phyloP scores from a whole-genome alignment of 2,329 filamentous ascomycete species.

The Coleophoma crateriformis region DNA sequence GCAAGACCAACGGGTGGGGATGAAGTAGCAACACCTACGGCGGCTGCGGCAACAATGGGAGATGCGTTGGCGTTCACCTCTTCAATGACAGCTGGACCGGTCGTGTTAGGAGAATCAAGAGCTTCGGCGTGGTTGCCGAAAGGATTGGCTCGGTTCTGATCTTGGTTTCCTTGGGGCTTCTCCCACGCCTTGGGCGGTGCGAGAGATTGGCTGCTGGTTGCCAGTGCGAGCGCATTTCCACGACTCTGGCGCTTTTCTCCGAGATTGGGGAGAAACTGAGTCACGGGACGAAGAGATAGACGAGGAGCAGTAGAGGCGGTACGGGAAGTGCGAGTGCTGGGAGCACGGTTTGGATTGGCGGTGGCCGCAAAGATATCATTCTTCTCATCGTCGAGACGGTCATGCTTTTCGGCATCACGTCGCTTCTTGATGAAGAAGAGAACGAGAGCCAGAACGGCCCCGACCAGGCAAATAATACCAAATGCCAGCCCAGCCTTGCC shows the following conservation, averaged over 20 bases:
- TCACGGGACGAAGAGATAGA: constrained; percentile 77
- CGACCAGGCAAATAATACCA: constrained; percentile 67
- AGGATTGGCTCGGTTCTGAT: constrained; percentile 58
- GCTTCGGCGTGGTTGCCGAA: constrained; percentile 60
- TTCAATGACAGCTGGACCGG: constrained; percentile 34
- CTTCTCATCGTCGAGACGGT: constrained; percentile 61
- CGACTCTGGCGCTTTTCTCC: constrained; percentile 45
- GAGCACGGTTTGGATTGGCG: constrained; percentile 7
- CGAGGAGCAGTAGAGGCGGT: constrained; percentile 58
- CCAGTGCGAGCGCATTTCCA: constrained; percentile 33
- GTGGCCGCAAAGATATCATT: constrained; percentile 28
- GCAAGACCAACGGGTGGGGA: constrained; percentile 26
- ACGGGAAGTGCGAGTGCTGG: constrained; percentile 12
- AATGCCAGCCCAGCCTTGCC: constrained; percentile 75
- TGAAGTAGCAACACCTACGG: constrained; percentile 13
- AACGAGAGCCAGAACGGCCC: constrained; percentile 59
- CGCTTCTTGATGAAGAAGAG: constrained; percentile 67
- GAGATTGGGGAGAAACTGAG: constrained; percentile 73
- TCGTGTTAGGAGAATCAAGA: constrained; percentile 34
- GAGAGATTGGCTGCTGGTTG: constrained; percentile 11
- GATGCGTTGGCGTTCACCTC: constrained; percentile 28
- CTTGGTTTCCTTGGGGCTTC: constrained; percentile 31
- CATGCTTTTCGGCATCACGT: constrained; percentile 58
- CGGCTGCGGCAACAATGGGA: constrained; percentile 13
- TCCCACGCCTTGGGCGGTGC: constrained; percentile 31